Base-by-base conservation (phyloP, 495 filamentous ascomycete species). In the Daldinia decipiens region DNA sequence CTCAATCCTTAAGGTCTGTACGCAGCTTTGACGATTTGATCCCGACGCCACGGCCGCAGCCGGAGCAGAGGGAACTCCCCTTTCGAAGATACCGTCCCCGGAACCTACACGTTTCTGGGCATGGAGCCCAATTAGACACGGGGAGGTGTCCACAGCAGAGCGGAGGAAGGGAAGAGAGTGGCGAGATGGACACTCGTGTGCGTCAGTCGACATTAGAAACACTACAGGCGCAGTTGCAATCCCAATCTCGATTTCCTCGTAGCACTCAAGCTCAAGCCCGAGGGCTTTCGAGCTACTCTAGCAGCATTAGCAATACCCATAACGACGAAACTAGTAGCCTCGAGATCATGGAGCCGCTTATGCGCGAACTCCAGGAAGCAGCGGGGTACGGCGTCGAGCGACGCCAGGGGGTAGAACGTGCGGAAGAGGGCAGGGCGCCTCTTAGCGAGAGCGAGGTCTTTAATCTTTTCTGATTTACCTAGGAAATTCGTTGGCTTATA, bases 291-390 rank as follows among this genome's bases (percentile, higher is more conserved):
- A 39, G 65, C 26, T 40, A 53, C 19, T 36, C 65, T 0, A 60
- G 55, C 24, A 27, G 11, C 15, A 65, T 31, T 29, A 68, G 47
- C n/a, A 65, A 45, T 21, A 26, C 31, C 38, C 26, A n/a, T 24
- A 69, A 45, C n/a, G 26, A 31, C 34, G 52, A 59, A 5, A 40
- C 59, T 2, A 39, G 32, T 0, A 63, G 55, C 43, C 62, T 65
- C 24, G 71, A 64, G 52, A 61, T 58, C 53, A 58, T 70, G 43
- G 71, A 73, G 43, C 71, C 71, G 45, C 58, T 73, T 21, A 71
- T 71, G 71, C 66, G 58, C 26, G 71, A 74, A 15, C 36, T 74
- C 13, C 71, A 64, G 63, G 67, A 58, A 15, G 59, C 63, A 31
- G 68, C 68, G 2, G 9, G 65, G 55, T 59, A 56, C 19, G 56